Conservation (phyloP, 441 rosid genomes). For the Pelargonium citronellum region DNA sequence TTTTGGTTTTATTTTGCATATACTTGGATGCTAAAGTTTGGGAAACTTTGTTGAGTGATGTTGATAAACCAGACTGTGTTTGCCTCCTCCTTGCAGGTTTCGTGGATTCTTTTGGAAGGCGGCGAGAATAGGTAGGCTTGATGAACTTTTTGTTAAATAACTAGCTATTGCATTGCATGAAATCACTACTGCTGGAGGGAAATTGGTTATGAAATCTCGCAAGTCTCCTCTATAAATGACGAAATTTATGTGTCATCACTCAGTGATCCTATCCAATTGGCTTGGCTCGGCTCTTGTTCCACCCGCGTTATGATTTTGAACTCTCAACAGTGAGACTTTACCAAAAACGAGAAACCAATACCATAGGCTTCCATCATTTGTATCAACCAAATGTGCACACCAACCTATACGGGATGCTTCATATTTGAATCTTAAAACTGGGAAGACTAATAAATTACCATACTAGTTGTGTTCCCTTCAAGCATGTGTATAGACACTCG, state of each 20-base stretch:
- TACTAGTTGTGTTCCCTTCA: neutral
- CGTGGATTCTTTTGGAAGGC: constrained; percentile 97
- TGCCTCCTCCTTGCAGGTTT: constrained; percentile 41
- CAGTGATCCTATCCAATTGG: neutral
- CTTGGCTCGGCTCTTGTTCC: neutral
- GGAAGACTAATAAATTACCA: neutral
- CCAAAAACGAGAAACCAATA: neutral
- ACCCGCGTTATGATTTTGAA: neutral
- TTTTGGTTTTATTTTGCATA: neutral
- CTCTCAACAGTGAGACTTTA: neutral
- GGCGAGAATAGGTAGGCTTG: constrained; percentile 73
- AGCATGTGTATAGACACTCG: neutral
- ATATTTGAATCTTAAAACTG: neutral
- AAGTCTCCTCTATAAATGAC: neutral
- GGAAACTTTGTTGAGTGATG: neutral
- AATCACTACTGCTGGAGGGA: neutral
- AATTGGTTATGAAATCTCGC: neutral
- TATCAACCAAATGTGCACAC: neutral
- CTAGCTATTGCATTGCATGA: neutral
- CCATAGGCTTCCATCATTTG: neutral
- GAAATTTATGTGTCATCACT: too few species aligned
- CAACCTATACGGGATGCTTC: neutral
- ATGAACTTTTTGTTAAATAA: neutral
- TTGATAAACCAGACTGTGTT: too few species aligned
- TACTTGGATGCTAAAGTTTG: neutral